These are phyloP conservation scores for Penicillium sp. DNA, from an alignment of 2,329 filamentous ascomycete genomes.

Conservation along the genomic window DNA sequence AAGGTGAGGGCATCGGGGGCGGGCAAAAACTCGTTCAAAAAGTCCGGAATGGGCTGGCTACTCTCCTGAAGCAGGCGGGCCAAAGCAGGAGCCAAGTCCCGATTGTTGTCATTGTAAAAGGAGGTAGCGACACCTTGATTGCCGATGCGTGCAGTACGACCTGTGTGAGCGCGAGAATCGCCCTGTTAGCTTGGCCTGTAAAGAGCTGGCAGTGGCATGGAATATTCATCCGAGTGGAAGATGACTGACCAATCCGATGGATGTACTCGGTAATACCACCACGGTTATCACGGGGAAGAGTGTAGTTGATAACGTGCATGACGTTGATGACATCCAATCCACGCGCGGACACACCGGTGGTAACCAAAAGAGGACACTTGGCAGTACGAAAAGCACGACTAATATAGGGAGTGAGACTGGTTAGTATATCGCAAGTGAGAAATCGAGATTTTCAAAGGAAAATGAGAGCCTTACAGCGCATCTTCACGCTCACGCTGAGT, in stretches of 20 bases:
- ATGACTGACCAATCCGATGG: slow-evolving; percentile 75
- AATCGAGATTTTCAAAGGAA: background rate
- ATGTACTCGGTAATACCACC: slow-evolving; percentile 93
- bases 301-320: slow-evolving; percentile 88
- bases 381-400: slow-evolving; percentile 72
- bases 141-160: slow-evolving; percentile 90
- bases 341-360: slow-evolving; percentile 80
- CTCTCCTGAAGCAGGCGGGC: slow-evolving; percentile 78
- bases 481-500: slow-evolving; percentile 90
- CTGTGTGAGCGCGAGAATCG: slow-evolving; percentile 37
- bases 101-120: slow-evolving; percentile 76
- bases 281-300: slow-evolving; percentile 66
- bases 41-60: slow-evolving; percentile 72
- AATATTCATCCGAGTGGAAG: too few species aligned
- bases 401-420: background rate
- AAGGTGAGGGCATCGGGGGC: slow-evolving; percentile 41
- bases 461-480: slow-evolving; percentile 56
- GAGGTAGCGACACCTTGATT: slow-evolving; percentile 80
- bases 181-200: background rate
- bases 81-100: slow-evolving; percentile 64
- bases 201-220: too few species aligned
- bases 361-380: slow-evolving; percentile 69
- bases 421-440: too few species aligned
- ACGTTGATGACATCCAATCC: slow-evolving; percentile 85
- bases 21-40: slow-evolving; percentile 58